Percentiles rank a stretch among this genome's conserved stretches.
phyloP scores from a whole-genome alignment of 2,329 filamentous ascomycete genomes.

The Colletotrichum trifolii region DNA sequence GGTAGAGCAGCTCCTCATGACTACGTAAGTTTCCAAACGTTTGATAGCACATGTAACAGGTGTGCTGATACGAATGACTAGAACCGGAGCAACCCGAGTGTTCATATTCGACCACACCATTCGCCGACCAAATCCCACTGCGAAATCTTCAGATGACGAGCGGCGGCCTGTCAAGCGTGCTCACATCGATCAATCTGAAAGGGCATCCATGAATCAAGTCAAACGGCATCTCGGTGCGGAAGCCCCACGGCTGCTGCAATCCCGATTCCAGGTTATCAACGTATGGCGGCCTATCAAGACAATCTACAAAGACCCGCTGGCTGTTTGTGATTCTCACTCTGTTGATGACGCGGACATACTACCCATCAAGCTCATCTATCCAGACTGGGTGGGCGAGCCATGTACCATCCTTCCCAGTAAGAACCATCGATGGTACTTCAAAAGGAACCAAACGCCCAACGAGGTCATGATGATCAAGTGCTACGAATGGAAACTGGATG shows the following conservation, averaged over 20 bases:
- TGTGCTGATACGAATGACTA: constrained; percentile 40
- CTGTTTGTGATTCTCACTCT: constrained; percentile 50
- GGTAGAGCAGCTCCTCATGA: constrained; percentile 64
- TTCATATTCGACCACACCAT: constrained; percentile 74
- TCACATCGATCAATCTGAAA: constrained; percentile 55
- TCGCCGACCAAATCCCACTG: constrained; percentile 41
- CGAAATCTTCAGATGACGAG: constrained; percentile 10
- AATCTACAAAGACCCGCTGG: constrained; percentile 54
- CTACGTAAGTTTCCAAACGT: constrained; percentile 37
- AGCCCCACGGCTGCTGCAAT: constrained; percentile 6
- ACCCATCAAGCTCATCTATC: constrained; percentile 49
- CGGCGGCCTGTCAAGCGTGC: constrained; percentile 56
- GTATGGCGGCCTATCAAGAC: constrained; percentile 60
- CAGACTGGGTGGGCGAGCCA: constrained; percentile 46
- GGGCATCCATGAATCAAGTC: constrained; percentile 39
- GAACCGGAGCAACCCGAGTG: constrained; percentile 64
- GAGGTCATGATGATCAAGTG: constrained; percentile 72
- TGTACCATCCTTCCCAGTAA: constrained; percentile 48
- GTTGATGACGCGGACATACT: constrained; percentile 52
- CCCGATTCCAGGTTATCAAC: constrained; percentile 39
- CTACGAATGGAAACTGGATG: constrained; percentile 59
- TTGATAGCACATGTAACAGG: no score
- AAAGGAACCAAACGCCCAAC: constrained; percentile 60
- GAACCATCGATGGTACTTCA: constrained; percentile 63
- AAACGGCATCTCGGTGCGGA: constrained; percentile 29